Percentiles rank a stretch among this genome's conserved stretches.
phyloP scores from a whole-genome alignment of 129 eudicot species.

The Silybum marianum region DNA sequence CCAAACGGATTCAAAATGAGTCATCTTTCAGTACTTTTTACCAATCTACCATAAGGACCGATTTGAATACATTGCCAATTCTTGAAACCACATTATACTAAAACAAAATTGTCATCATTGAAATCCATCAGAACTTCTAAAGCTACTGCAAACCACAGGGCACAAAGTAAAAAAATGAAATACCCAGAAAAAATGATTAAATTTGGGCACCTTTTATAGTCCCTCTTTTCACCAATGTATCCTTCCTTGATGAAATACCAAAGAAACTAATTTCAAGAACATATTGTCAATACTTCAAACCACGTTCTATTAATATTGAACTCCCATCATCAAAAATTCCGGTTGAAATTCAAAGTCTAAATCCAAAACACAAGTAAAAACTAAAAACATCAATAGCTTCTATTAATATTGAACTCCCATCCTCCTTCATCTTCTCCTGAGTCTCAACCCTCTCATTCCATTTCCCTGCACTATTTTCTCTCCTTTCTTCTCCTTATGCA shows the following conservation, averaged over 20 bases:
- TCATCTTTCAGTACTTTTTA: neutral
- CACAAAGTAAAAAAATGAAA: neutral
- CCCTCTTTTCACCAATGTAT: neutral
- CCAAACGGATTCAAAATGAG: neutral
- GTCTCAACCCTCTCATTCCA: no score
- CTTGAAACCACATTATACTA: neutral
- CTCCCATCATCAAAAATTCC: constrained; percentile 4
- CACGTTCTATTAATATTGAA: neutral
- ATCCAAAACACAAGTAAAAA: neutral
- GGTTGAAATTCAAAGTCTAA: neutral
- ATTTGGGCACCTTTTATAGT: constrained; percentile 5
- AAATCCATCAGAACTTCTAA: neutral
- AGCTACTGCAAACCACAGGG: neutral
- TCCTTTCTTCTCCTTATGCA: no score
- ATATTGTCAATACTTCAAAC: constrained; percentile 15
- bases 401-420: no score
- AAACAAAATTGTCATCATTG: constrained; percentile 1
- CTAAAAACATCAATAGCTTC: neutral
- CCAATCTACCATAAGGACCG: neutral
- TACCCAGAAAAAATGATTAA: no score
- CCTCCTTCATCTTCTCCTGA: no score
- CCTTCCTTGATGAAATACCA: neutral
- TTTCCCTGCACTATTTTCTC: no score
- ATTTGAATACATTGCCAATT: neutral
- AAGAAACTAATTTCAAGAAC: neutral